phyloP scores from a whole-genome alignment of 2,329 filamentous ascomycete species.

The Fusarium sp. region DNA sequence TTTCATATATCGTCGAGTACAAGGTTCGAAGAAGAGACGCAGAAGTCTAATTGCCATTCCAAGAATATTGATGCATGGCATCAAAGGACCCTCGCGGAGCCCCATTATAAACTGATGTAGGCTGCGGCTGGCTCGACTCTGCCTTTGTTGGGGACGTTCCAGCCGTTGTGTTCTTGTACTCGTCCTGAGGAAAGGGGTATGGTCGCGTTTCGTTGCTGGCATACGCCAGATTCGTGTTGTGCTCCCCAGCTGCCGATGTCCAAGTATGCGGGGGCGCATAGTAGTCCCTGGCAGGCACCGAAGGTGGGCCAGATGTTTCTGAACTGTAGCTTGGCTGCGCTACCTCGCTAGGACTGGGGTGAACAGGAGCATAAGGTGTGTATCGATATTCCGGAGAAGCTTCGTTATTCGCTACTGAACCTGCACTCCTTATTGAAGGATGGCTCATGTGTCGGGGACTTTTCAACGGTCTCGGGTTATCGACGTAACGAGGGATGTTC shows the following conservation, averaged over 20 bases:
- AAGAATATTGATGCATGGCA: slow-evolving; percentile 66
- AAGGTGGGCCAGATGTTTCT: slow-evolving; percentile 46
- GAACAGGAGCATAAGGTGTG: slow-evolving; percentile 55
- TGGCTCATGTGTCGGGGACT: slow-evolving; percentile 66
- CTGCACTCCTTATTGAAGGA: slow-evolving; percentile 63
- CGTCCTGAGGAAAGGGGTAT: slow-evolving; percentile 61
- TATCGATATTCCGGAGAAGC: slow-evolving; percentile 67
- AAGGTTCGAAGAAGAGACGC: slow-evolving; percentile 25
- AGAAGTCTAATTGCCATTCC: slow-evolving; percentile 60
- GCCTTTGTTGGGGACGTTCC: slow-evolving; percentile 48
- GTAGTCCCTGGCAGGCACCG: slow-evolving; percentile 60
- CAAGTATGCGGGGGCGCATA: slow-evolving; percentile 64
- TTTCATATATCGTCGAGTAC: slow-evolving; percentile 39
- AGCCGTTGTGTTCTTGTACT: slow-evolving; percentile 55
- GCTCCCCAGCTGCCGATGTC: slow-evolving; percentile 63
- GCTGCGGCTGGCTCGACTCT: slow-evolving; percentile 54
- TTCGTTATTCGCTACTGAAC: slow-evolving; percentile 62
- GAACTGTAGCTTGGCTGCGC: slow-evolving; percentile 48
- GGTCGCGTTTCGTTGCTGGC: slow-evolving; percentile 58
- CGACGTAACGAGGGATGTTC: slow-evolving; percentile 68
- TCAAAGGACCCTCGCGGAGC: slow-evolving; percentile 59
- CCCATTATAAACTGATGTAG: slow-evolving; percentile 55
- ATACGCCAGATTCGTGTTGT: slow-evolving; percentile 58
- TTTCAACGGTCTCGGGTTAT: slow-evolving; percentile 67
- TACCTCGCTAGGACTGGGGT: slow-evolving; percentile 48